phyloP scores from a whole-genome alignment of 345 rosid genomes.

The Bruguiera parviflora region DNA sequence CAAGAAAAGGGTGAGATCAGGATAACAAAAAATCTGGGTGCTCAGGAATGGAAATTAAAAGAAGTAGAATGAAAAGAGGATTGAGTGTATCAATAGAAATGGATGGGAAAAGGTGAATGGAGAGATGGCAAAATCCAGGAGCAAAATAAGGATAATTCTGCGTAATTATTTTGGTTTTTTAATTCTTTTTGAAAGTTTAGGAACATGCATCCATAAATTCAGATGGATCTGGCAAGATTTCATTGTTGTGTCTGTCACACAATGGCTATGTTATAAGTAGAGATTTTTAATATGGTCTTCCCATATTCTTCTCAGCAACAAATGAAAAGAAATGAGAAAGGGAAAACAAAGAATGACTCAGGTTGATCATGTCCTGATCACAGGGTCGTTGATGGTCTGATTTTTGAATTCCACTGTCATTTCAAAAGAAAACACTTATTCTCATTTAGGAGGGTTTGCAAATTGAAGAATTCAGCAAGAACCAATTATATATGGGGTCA shows the following conservation, averaged over 20 bases:
- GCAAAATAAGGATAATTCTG: not conserved
- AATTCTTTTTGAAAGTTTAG: not conserved
- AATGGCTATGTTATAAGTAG: not conserved
- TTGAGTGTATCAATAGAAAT: too few species aligned
- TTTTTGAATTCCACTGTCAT: not conserved
- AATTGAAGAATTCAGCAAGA: not conserved
- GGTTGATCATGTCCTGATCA: constrained; percentile 41
- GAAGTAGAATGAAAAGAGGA: too few species aligned
- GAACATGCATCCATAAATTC: not conserved
- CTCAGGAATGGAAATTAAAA: not conserved
- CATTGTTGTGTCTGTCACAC: constrained; percentile 9
- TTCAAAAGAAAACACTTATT: not conserved
- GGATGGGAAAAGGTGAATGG: too few species aligned
- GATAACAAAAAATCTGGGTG: too few species aligned
- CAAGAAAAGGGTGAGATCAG: too few species aligned
- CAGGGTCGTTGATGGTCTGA: constrained; percentile 28
- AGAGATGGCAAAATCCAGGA: not conserved
- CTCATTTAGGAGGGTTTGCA: not conserved
- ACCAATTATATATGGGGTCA: not conserved
- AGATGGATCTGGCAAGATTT: constrained; percentile 5
- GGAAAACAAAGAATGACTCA: constrained; percentile 38
- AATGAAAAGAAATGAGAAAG: constrained; percentile 40
- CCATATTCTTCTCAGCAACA: constrained; percentile 24
- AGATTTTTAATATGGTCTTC: constrained; percentile 22
- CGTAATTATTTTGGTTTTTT: not conserved